A percentile compares a stretch with the other conserved stretches of the same genome.
These are phyloP conservation scores for Tolypocladium nubicola DNA, from an alignment of 2,329 filamentous ascomycete genomes.

Conservation along the genomic window DNA sequence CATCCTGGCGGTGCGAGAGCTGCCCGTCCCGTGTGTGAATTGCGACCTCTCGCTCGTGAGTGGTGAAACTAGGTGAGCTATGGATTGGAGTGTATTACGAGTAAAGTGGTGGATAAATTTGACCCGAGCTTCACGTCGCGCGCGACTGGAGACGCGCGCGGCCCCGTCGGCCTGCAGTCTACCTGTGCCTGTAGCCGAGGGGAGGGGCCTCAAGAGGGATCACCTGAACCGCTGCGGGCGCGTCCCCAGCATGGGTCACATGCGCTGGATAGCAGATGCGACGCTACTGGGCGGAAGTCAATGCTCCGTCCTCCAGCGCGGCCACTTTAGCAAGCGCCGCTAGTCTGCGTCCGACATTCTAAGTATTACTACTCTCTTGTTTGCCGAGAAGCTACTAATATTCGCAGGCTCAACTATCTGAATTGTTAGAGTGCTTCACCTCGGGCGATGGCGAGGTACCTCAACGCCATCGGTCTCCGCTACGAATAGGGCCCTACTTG, in stretches of 20 bases:
- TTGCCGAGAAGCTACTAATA: accelerated
- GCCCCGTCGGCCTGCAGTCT: no score
- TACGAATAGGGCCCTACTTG: background rate
- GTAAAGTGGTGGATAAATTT: background rate
- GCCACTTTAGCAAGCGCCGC: accelerated
- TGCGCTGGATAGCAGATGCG: background rate
- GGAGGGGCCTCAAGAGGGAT: no score
- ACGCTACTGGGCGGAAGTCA: background rate
- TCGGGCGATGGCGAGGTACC: background rate
- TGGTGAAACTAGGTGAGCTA: background rate
- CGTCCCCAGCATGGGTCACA: constrained; percentile 2
- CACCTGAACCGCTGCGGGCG: background rate
- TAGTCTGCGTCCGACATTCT: background rate
- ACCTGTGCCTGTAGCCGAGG: no score
- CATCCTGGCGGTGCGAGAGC: constrained; percentile 14
- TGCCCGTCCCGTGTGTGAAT: background rate
- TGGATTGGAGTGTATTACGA: background rate
- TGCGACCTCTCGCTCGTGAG: background rate
- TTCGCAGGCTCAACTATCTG: background rate
- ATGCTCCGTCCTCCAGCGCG: background rate
- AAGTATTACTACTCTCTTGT: background rate
- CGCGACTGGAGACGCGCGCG: background rate
- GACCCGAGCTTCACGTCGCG: background rate
- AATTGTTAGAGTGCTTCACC: no score
- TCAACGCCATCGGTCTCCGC: background rate